phyloP scores from a whole-genome alignment of 169 alveolate genomes.

The Eimeria praecox region DNA sequence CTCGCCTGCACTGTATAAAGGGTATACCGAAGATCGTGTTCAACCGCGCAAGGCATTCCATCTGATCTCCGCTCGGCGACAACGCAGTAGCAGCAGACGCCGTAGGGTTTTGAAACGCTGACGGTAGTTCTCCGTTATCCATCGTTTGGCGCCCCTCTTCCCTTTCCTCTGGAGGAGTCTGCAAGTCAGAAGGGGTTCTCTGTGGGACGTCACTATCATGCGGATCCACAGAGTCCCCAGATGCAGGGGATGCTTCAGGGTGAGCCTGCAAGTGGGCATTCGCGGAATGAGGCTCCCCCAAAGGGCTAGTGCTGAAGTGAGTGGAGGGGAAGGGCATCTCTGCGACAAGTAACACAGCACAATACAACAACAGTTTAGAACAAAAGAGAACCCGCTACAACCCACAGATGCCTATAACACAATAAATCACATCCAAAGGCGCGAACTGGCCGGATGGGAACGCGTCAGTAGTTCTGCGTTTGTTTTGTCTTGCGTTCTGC shows the following conservation, averaged over 20 bases:
- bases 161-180: not conserved
- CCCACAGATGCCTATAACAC: not conserved
- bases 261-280: not conserved
- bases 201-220: not conserved
- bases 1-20: not conserved
- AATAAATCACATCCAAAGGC: not conserved
- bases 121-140: not conserved
- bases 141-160: not conserved
- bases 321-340: not conserved
- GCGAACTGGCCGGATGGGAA: not conserved
- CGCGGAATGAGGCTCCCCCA: not conserved
- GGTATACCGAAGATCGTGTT: not conserved
- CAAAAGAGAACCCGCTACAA: not conserved
- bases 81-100: not conserved
- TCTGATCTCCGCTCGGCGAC: not conserved
- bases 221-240: not conserved
- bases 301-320: not conserved
- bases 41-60: not conserved
- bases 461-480: not conserved
- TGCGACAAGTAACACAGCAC: not conserved
- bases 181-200: not conserved
- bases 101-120: not conserved
- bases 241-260: not conserved
- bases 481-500: not conserved
- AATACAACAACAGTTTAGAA: not conserved